Percentiles rank a stretch among this genome's conserved stretches.
Conservation (phyloP, 2,329 filamentous ascomycete species). For the Ilyonectria sp. region DNA sequence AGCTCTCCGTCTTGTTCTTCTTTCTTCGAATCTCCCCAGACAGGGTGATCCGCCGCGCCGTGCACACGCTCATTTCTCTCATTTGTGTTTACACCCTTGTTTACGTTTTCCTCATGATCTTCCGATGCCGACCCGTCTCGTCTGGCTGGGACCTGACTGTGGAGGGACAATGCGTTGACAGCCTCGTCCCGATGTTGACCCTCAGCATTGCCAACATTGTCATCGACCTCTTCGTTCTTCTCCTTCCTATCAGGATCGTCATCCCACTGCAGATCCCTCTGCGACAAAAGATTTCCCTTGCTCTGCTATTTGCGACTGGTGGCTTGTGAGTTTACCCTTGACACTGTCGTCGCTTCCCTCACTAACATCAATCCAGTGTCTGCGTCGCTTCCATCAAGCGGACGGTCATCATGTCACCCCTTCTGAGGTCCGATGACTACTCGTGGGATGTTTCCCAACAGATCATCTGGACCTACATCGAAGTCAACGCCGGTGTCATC, state of each 20-base stretch:
- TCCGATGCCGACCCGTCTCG: slow-evolving; percentile 59
- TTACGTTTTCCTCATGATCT: slow-evolving; percentile 56
- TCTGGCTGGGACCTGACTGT: slow-evolving; percentile 59
- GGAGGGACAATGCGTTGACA: slow-evolving; percentile 57
- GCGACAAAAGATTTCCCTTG: slow-evolving; percentile 66
- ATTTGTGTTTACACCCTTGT: slow-evolving; percentile 58
- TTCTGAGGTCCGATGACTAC: slow-evolving; percentile 45
- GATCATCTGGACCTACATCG: slow-evolving; percentile 62
- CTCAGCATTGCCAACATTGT: slow-evolving; percentile 58
- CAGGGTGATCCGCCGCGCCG: slow-evolving; percentile 39
- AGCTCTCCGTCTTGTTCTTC: slow-evolving; percentile 62
- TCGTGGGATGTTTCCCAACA: slow-evolving; percentile 47
- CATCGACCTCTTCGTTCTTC: slow-evolving; percentile 62
- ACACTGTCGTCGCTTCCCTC: background rate
- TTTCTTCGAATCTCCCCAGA: slow-evolving; percentile 59
- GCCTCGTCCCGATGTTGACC: slow-evolving; percentile 49
- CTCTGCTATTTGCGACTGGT: slow-evolving; percentile 58
- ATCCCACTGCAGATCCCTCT: slow-evolving; percentile 62
- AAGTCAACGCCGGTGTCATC: slow-evolving; percentile 64
- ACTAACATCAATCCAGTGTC: slow-evolving; percentile 38
- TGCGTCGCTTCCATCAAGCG: slow-evolving; percentile 49
- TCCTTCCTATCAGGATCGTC: slow-evolving; percentile 61
- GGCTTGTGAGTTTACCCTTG: slow-evolving; percentile 43
- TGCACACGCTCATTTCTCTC: slow-evolving; percentile 50
- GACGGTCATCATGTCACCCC: slow-evolving; percentile 45